Evolutionary conservation across 306 rosid species (phyloP).

Genomic region (Trifolium pratense): DNA sequence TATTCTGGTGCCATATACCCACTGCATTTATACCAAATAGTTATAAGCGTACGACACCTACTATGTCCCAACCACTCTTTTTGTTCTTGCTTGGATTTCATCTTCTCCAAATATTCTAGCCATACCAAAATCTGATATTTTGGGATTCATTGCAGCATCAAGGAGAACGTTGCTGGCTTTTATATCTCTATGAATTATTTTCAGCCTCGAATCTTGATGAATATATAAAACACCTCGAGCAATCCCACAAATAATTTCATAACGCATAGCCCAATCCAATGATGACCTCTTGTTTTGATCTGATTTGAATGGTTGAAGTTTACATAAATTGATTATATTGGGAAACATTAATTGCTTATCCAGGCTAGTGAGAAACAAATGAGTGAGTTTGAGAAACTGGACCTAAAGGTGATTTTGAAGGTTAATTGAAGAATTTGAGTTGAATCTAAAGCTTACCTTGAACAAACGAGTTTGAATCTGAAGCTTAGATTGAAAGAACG

Average conservation of each 20-base stretch:
- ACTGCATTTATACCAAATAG: slow-evolving; percentile 4
- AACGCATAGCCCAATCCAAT: slow-evolving; percentile 41
- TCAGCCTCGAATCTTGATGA: slow-evolving; percentile 55
- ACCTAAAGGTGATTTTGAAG: too few species aligned
- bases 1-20: slow-evolving; percentile 58
- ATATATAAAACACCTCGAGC: slow-evolving; percentile 53
- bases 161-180: slow-evolving; percentile 53
- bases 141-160: slow-evolving; percentile 47
- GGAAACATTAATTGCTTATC: too few species aligned
- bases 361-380: too few species aligned
- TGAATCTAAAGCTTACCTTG: too few species aligned
- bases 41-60: slow-evolving; percentile 21
- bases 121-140: slow-evolving; percentile 55
- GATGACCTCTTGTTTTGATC: slow-evolving; percentile 29
- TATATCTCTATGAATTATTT: slow-evolving; percentile 50
- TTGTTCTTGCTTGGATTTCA: slow-evolving; percentile 44
- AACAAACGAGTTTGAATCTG: too few species aligned
- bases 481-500: too few species aligned
- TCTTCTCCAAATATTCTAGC: slow-evolving; percentile 52
- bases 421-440: too few species aligned
- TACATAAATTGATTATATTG: not conserved
- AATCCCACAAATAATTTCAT: slow-evolving; percentile 41
- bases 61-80: slow-evolving; percentile 59
- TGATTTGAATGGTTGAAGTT: not conserved
- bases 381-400: too few species aligned